Evolutionary conservation across 768 basidiomycete species (phyloP).

Genomic region (Pholiota conissans): DNA sequence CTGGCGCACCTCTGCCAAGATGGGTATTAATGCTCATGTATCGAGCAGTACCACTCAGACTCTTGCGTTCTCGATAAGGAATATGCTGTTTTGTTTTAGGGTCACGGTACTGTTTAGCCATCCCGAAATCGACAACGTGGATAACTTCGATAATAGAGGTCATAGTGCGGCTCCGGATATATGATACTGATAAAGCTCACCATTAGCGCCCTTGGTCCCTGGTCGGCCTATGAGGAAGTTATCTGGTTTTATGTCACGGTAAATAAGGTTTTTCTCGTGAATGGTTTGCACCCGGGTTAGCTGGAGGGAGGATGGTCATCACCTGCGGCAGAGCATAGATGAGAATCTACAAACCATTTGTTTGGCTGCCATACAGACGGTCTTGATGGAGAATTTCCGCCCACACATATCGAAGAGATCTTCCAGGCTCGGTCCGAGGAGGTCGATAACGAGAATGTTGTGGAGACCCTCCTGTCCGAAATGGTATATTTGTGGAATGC

Average conservation of each 20-base stretch:
- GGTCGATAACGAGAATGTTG: constrained; percentile 98
- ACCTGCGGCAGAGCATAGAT: background rate
- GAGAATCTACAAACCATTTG: constrained; percentile 71
- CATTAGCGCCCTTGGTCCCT: constrained; percentile 84
- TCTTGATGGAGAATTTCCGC: constrained; percentile 96
- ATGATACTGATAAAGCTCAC: constrained; percentile 40
- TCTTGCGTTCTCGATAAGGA: constrained; percentile 97
- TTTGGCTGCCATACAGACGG: constrained; percentile 97
- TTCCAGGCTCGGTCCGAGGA: constrained; percentile 94
- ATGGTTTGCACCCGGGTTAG: constrained; percentile 95
- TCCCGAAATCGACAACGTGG: constrained; percentile 97
- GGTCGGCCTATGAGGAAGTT: constrained; percentile 98
- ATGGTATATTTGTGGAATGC: constrained; percentile 99
- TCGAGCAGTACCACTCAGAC: constrained; percentile 93
- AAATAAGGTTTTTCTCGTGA: constrained; percentile 99
- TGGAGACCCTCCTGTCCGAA: constrained; percentile 99
- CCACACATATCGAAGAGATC: constrained; percentile 99
- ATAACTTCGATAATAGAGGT: constrained; percentile 50
- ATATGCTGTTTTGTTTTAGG: constrained; percentile 99
- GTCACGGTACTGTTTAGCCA: constrained; percentile 99
- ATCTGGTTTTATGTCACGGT: constrained; percentile 99
- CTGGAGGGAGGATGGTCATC: constrained; percentile 38
- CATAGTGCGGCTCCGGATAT: background rate
- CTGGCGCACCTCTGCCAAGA: constrained; percentile 80
- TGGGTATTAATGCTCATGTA: constrained; percentile 99